Percentiles rank a stretch among this genome's conserved stretches.
These are phyloP conservation scores for Selaginella tamariscina DNA, from an alignment of 75 land plant species.

Conservation along the genomic window DNA sequence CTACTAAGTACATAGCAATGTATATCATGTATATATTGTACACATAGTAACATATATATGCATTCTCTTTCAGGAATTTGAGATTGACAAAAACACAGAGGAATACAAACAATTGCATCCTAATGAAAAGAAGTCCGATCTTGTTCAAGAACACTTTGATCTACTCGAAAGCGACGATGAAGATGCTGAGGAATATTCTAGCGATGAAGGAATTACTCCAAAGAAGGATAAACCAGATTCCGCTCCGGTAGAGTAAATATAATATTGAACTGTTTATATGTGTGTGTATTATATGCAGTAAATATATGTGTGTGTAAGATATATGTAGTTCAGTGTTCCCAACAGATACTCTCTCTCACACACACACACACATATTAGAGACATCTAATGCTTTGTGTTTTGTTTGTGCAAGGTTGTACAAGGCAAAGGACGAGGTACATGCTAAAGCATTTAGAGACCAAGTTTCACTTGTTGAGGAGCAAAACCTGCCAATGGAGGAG, in stretches of 20 bases:
- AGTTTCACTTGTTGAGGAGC: slow-evolving; percentile 57
- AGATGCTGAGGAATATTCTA: slow-evolving; percentile 29
- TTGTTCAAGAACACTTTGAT: slow-evolving; percentile 73
- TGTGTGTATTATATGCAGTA: too few relatives aligned
- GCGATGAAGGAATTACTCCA: slow-evolving; percentile 19
- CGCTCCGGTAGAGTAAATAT: too few relatives aligned
- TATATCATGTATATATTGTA: neutral
- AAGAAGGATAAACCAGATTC: too few relatives aligned
- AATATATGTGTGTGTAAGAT: too few relatives aligned
- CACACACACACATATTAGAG: too few relatives aligned
- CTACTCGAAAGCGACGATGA: slow-evolving; percentile 21
- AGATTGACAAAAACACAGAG: slow-evolving; percentile 51
- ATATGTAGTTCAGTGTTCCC: too few relatives aligned
- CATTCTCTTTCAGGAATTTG: slow-evolving; percentile 50
- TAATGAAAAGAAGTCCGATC: slow-evolving; percentile 35
- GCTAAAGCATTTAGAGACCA: slow-evolving; percentile 75
- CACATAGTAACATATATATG: neutral
- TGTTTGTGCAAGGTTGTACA: slow-evolving; percentile 47
- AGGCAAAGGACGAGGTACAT: slow-evolving; percentile 83
- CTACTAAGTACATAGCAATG: too few relatives aligned
- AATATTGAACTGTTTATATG: too few relatives aligned
- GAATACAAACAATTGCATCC: slow-evolving; percentile 76
- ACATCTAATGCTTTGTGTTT: too few relatives aligned
- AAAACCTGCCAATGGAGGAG: slow-evolving; percentile 64
- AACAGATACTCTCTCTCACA: too few relatives aligned